These are phyloP conservation scores for Aegilops sharonensis DNA, from an alignment of 176 grass and related monocot species.

Conservation along the genomic window DNA sequence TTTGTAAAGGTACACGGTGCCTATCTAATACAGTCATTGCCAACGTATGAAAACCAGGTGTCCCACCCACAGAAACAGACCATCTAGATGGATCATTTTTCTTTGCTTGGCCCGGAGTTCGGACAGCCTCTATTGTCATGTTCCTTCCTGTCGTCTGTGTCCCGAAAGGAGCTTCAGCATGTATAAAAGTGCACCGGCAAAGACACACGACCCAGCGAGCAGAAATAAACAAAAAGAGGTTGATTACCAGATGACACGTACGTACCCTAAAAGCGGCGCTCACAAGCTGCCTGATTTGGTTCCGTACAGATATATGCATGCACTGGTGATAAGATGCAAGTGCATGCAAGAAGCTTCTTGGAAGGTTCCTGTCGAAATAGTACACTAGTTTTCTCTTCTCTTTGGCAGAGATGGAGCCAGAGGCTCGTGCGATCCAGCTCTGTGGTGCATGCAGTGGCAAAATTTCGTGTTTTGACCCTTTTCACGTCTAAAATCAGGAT, in stretches of 20 bases:
- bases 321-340: no score
- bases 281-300: neutral
- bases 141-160: neutral
- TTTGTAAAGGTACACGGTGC: no score
- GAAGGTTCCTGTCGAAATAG: no score
- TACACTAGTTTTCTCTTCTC: no score
- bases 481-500: no score
- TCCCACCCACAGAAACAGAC: neutral
- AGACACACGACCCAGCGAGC: neutral
- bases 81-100: neutral
- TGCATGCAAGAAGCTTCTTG: no score
- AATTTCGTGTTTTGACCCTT: no score
- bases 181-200: conserved; percentile 16
- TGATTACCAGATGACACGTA: neutral
- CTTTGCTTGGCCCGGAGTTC: neutral
- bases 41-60: neutral
- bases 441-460: no score
- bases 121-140: neutral
- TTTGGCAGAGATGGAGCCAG: no score
- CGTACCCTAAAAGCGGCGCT: neutral
- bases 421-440: no score
- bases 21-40: neutral
- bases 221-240: neutral
- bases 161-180: neutral
- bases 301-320: neutral